Percentiles rank a stretch among this genome's conserved stretches.
These are phyloP conservation scores for Plantago major DNA, from an alignment of 257 asterid genomes.

Conservation along the genomic window DNA sequence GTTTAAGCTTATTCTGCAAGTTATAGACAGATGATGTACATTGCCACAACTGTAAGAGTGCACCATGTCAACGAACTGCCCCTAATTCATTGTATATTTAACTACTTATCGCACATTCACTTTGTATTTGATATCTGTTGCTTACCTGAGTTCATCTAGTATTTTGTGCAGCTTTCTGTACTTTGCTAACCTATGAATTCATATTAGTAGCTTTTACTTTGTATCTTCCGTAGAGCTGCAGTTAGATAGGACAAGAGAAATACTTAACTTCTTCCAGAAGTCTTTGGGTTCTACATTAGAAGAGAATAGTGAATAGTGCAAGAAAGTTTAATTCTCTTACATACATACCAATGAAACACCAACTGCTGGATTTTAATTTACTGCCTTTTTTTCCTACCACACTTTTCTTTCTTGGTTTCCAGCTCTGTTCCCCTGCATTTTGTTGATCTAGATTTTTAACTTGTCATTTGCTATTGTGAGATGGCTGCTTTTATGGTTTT, in stretches of 20 bases:
- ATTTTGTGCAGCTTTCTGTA: too few relatives aligned
- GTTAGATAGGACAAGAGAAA: background rate
- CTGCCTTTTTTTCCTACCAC: background rate
- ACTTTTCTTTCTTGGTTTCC: background rate
- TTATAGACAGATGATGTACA: too few relatives aligned
- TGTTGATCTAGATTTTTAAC: background rate
- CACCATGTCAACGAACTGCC: too few relatives aligned
- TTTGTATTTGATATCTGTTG: conserved; percentile 1
- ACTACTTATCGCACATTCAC: background rate
- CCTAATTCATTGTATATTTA: background rate
- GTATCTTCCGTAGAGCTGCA: background rate
- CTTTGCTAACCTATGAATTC: background rate
- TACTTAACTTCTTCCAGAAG: background rate
- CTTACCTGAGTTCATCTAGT: background rate
- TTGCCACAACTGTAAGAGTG: too few relatives aligned
- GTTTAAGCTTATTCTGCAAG: too few relatives aligned
- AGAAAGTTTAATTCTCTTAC: background rate
- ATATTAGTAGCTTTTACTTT: background rate
- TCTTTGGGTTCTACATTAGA: background rate
- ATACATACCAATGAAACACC: background rate
- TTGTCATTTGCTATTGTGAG: background rate
- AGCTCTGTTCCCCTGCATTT: background rate
- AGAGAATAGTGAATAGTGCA: background rate
- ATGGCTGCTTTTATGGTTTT: background rate
- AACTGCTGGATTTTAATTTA: background rate